Evolutionary conservation across 345 rosid genomes (phyloP), one percentile per base, ranked within the genome.

Genomic region (Durio zibethinus): DNA sequence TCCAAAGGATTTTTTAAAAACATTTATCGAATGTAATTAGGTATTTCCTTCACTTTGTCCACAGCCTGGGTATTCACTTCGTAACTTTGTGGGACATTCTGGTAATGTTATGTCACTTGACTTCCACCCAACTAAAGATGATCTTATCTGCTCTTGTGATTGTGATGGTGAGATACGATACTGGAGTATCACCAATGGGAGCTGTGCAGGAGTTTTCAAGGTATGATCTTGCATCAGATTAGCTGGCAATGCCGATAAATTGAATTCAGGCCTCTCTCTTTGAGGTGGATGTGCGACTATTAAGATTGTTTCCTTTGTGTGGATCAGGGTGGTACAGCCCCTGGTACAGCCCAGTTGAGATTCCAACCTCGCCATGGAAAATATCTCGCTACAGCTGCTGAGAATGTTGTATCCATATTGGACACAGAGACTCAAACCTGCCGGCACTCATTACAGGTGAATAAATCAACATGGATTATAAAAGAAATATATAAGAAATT

Each of bases 81-180:
- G 98, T 35, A 94, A 80, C 27, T 90, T 96, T 87, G 74, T 82
- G 78, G 99, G 99, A 53, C 99, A 94, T 88, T 80, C 89, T 45
- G 83, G 87, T 62, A 43, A 86, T 78, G 98, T 96, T 48, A 83
- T 81, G 80, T 94, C 99, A 36, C 87, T 96, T 38, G 99, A 96
- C 76, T 96, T 96, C 87, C 99, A 96, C 80, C 98, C 99, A 52
- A 86, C 78, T 80, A 90, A 90, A 68, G 94, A 92, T 42, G 99
- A 96, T 71, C 97, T 93, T 78, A 88, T 96, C 82, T 92, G 99
- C 83, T 96, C 99, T 54, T 93, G 99, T 81, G 98, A 94, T 79
- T 86, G 85, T 60, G 88, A 91, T 80, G 97, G 97, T 59, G 98
- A 92, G 81, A 96, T 94, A 85, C 83, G 99, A 69, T 96, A 92